Percentiles rank a stretch among this genome's conserved stretches.
These are phyloP conservation scores for Termitomyces bulborhizus DNA, from an alignment of 768 basidiomycete species.

Conservation along the genomic window DNA sequence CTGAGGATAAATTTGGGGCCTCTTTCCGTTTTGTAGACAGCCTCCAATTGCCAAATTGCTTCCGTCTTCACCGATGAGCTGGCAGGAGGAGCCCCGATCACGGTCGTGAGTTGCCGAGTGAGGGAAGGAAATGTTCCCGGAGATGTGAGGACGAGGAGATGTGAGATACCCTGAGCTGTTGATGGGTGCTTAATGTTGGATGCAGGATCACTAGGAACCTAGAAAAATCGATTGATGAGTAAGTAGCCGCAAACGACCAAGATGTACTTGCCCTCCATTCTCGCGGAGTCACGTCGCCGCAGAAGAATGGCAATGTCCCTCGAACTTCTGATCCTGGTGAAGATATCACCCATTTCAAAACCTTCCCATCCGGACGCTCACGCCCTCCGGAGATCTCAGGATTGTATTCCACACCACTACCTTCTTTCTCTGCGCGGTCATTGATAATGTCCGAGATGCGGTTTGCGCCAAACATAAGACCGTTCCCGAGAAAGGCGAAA, in stretches of 20 bases:
- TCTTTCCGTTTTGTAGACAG: conserved; percentile 12
- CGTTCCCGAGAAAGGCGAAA: conserved; percentile 55
- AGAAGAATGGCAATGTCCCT: conserved; percentile 56
- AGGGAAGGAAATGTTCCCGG: conserved; percentile 21
- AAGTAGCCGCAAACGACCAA: not conserved
- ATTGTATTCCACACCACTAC: conserved; percentile 34
- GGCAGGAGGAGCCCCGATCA: conserved; percentile 38
- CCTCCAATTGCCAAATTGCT: conserved; percentile 38
- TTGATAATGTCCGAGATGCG: conserved; percentile 52
- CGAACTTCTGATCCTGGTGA: conserved; percentile 29
- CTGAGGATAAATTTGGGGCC: conserved; percentile 26
- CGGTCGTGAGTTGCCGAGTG: conserved; percentile 36
- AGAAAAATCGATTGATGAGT: not conserved
- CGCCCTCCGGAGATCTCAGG: conserved; percentile 49
- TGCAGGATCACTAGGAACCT: conserved; percentile 47
- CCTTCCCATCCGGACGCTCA: conserved; percentile 45
- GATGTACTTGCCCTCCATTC: conserved; percentile 42
- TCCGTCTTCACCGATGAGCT: conserved; percentile 16
- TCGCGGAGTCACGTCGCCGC: conserved; percentile 65
- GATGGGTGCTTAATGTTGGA: conserved; percentile 47
- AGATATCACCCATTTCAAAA: conserved; percentile 54
- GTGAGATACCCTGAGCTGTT: conserved; percentile 40
- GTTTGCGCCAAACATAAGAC: conserved; percentile 20
- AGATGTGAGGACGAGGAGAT: conserved; percentile 38
- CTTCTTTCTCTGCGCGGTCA: conserved; percentile 34